Percentiles rank a stretch among this genome's conserved stretches.
phyloP scores from a whole-genome alignment of 23 red algal species.

The Gracilaria vermiculophylla region DNA sequence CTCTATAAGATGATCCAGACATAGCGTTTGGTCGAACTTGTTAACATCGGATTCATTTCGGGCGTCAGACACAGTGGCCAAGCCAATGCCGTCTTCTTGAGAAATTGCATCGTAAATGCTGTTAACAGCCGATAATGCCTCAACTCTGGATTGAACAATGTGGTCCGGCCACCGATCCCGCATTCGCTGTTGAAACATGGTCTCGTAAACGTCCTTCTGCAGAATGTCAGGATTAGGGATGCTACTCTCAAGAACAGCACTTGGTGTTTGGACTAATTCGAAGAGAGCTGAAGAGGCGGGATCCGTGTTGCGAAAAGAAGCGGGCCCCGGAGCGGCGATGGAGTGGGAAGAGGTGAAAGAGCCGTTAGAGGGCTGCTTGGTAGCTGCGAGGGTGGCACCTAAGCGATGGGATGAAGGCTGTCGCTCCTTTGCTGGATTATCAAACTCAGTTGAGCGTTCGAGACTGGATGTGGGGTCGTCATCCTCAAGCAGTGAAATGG shows the following conservation, averaged over 20 bases:
- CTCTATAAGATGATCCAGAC: slow-evolving; percentile 38
- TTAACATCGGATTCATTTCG: neutral
- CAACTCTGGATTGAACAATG: slow-evolving; percentile 30
- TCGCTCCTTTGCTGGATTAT: neutral
- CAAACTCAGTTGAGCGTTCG: neutral
- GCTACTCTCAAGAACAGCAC: slow-evolving; percentile 39
- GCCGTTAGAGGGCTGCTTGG: neutral
- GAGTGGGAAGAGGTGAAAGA: slow-evolving; percentile 5
- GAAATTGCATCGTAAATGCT: slow-evolving; percentile 5
- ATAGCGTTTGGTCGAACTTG: slow-evolving; percentile 12
- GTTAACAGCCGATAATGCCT: slow-evolving; percentile 27
- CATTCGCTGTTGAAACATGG: slow-evolving; percentile 54
- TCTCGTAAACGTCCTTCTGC: slow-evolving; percentile 49
- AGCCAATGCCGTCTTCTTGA: slow-evolving; percentile 50
- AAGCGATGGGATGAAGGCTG: neutral
- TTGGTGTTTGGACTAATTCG: slow-evolving; percentile 15
- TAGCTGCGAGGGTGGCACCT: neutral
- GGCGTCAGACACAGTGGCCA: neutral
- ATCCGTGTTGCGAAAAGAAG: neutral
- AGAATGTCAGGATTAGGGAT: slow-evolving; percentile 53
- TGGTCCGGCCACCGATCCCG: slow-evolving; percentile 49
- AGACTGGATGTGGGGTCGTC: neutral
- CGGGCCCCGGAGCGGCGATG: neutral
- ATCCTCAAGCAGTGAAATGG: neutral
- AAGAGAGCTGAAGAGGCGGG: neutral